Evolutionary conservation across 345 rosid species (phyloP), one percentile per base, ranked within the genome.

Genomic region (Gossypium longicalyx): DNA sequence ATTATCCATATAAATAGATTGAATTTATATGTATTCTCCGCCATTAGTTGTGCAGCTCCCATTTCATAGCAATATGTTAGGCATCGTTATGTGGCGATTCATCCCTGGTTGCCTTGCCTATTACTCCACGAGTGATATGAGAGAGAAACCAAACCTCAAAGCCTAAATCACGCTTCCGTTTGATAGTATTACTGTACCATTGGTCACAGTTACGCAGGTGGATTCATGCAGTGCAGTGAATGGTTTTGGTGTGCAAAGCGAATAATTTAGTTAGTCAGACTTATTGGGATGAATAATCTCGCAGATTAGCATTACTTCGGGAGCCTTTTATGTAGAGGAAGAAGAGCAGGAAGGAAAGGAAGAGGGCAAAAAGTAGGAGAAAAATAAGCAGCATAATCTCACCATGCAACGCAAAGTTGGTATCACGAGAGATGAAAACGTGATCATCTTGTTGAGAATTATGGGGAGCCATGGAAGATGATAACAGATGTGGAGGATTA

Each of bases 331-430:
- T 29, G 27, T 62, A 85, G 20, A 82, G 10, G 11, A 77, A 45
- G 38, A 57, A 51, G 69, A 83, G 53, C 2, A 84, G 52, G 64
- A 74, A 48, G 48, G 80, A 49, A 20, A 88, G 63, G 16, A 81
- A 76, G 9, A 58, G 2, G 16, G 81, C 10, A 54, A 88, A 83
- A 61, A 85, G 56, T 27, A 85, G 16, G 73, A 88, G 58, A 3
- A 85, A 27, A 59, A 82, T 76, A 6, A 84, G 73, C 85, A 88
- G 23, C 88, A 75, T 79, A 56, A 85, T 81, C 83, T 85, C 83
- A 60, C 91, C 91, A 20, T 83, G 82, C 66, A 82, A 74, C 1
- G 85, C 87, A n/a, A 82, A 88, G 67, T 85, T 54, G 4, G 71
- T 81, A 57, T 86, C 91, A 7, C 63, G 58, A 29, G 86, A 85